phyloP scores from a whole-genome alignment of 305 asterid species.

The Withania somnifera region DNA sequence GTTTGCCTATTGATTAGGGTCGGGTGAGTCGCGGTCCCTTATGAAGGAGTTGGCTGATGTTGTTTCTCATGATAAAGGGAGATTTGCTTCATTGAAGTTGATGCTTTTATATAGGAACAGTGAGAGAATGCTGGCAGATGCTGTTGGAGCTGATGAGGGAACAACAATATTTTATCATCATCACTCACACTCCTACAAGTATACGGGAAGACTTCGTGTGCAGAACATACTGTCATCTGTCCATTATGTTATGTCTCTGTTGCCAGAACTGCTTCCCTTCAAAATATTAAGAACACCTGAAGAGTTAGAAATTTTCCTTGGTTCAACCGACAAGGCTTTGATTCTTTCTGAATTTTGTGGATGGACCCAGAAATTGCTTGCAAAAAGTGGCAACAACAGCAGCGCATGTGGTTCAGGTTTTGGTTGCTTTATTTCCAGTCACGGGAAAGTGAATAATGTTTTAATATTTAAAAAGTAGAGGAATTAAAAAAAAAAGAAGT shows the following conservation, averaged over 20 bases:
- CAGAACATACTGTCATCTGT: slow-evolving; percentile 65
- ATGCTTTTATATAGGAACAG: slow-evolving; percentile 56
- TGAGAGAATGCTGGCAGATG: slow-evolving; percentile 70
- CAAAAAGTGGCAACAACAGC: slow-evolving; percentile 21
- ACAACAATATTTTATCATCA: slow-evolving; percentile 52
- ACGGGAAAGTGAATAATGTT: background rate
- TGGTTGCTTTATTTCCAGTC: slow-evolving; percentile 1
- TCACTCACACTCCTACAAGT: slow-evolving; percentile 47
- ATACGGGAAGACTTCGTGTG: slow-evolving; percentile 66
- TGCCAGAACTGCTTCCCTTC: slow-evolving; percentile 54
- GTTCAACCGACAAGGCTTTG: slow-evolving; percentile 79
- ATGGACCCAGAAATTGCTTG: slow-evolving; percentile 66
- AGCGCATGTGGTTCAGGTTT: slow-evolving; percentile 19
- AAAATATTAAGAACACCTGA: slow-evolving; percentile 41
- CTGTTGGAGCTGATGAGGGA: slow-evolving; percentile 65
- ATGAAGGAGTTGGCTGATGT: slow-evolving; percentile 61
- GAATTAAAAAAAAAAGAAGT: background rate
- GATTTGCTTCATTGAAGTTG: slow-evolving; percentile 50
- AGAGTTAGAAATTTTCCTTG: slow-evolving; percentile 52
- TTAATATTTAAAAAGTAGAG: background rate
- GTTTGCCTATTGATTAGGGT: slow-evolving; percentile 49
- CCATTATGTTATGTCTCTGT: slow-evolving; percentile 43
- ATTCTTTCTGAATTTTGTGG: slow-evolving; percentile 84
- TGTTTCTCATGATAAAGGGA: slow-evolving; percentile 38
- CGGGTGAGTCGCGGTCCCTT: slow-evolving; percentile 78